A percentile compares a stretch with the other conserved stretches of the same genome.
Conservation (phyloP, 2,329 filamentous ascomycete genomes). For the Hymenoscyphus albidus region DNA sequence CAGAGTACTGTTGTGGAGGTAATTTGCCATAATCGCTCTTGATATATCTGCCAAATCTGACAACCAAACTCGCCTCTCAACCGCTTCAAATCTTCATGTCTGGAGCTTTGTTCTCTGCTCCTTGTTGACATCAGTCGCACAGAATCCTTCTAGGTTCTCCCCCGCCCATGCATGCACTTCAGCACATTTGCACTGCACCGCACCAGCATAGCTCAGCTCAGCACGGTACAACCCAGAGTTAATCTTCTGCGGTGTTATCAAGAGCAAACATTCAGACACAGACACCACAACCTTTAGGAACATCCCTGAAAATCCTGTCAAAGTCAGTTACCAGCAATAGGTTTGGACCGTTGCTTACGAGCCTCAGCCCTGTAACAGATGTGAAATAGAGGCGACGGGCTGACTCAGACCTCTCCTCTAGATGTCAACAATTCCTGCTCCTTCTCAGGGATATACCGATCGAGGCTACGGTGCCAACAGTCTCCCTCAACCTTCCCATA, state of each 20-base stretch:
- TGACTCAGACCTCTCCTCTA: neutral
- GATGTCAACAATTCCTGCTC: conserved; percentile 30
- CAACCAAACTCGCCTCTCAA: neutral
- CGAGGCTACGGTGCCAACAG: conserved; percentile 30
- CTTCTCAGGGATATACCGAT: conserved; percentile 29
- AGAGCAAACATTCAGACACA: neutral
- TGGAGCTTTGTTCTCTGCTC: neutral
- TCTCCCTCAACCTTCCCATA: conserved; percentile 17
- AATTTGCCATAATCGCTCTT: neutral
- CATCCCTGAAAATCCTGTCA: neutral
- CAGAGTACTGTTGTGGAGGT: neutral
- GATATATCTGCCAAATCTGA: neutral
- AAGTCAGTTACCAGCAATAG: neutral
- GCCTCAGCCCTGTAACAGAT: conserved; percentile 2
- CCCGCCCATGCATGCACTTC: neutral
- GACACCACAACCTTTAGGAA: neutral
- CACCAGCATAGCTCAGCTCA: neutral
- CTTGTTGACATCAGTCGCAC: conserved; percentile 1
- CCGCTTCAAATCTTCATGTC: neutral
- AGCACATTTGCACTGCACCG: neutral
- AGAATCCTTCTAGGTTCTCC: neutral
- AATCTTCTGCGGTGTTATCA: neutral
- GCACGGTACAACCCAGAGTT: neutral
- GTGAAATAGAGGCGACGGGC: neutral
- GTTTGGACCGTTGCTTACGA: neutral